Evolutionary conservation across 2,329 filamentous ascomycete species (phyloP).

Genomic region (Ophiocordyceps unilateralis): DNA sequence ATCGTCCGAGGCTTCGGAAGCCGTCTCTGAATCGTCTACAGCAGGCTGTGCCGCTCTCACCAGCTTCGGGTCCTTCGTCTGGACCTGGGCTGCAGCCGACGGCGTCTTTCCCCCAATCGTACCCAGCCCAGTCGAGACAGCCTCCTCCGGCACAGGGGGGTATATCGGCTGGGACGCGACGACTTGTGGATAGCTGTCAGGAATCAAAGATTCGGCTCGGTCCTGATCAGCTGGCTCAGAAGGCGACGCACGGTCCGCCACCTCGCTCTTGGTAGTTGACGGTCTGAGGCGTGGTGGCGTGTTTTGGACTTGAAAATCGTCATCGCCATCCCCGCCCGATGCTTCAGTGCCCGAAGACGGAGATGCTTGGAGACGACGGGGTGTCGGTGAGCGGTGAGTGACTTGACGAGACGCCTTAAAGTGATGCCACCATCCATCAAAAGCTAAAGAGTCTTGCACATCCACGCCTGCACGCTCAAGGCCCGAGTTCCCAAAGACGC

Average conservation of each 20-base stretch:
- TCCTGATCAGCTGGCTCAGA: constrained; percentile 17
- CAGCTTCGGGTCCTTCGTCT: constrained; percentile 2
- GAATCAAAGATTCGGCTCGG: constrained; percentile 8
- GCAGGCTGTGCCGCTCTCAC: constrained; percentile 1
- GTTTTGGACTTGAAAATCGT: constrained; percentile 33
- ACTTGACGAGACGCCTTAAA: constrained; percentile 12
- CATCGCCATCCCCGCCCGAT: constrained; percentile 24
- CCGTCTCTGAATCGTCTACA: constrained; percentile 21
- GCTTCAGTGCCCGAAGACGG: constrained; percentile 5
- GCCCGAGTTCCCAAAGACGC: constrained; percentile 21
- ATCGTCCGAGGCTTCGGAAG: constrained; percentile 21
- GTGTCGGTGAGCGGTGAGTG: not conserved
- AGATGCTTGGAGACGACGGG: not conserved
- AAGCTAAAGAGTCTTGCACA: constrained; percentile 13
- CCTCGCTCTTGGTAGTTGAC: constrained; percentile 8
- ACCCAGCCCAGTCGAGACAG: constrained; percentile 13
- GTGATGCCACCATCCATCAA: constrained; percentile 33
- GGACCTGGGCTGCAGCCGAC: constrained; percentile 8
- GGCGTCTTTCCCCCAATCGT: constrained; percentile 17
- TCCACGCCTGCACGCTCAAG: constrained; percentile 11
- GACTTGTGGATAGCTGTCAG: constrained; percentile 6
- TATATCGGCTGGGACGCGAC: constrained; percentile 4
- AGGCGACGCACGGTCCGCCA: constrained; percentile 2
- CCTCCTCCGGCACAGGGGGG: constrained; percentile 6
- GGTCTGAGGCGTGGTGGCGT: constrained; percentile 23